Conservation (phyloP, 192 early-diverging fungal species). For the Rhizophagus clarus region DNA sequence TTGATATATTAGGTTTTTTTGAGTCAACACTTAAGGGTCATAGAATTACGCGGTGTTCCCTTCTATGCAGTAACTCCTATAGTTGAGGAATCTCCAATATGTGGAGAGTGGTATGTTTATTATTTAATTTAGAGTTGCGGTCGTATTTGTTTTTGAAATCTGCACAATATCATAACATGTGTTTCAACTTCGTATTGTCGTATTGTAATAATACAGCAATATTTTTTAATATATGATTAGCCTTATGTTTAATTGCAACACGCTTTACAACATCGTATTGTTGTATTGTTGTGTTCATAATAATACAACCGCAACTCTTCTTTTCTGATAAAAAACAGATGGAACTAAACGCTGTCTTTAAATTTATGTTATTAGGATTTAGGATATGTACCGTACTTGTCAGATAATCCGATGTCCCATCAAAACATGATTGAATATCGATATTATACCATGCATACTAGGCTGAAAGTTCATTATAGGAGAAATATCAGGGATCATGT, state of each 20-base stretch:
- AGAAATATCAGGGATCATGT: slow-evolving; percentile 56
- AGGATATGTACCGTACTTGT: slow-evolving; percentile 69
- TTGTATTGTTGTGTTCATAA: no score
- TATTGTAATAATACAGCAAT: no score
- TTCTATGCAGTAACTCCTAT: slow-evolving; percentile 75
- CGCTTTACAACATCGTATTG: no score
- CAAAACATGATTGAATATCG: slow-evolving; percentile 49
- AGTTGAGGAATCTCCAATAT: slow-evolving; percentile 76
- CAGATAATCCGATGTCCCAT: slow-evolving; percentile 59
- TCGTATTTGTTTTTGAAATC: no score
- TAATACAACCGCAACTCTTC: no score
- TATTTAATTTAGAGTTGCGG: no score
- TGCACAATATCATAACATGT: no score
- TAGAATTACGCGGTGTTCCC: slow-evolving; percentile 59
- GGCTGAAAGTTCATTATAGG: slow-evolving; percentile 25
- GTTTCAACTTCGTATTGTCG: no score
- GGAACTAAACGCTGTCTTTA: no score
- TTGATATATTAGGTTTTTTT: slow-evolving; percentile 74
- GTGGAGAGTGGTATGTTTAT: slow-evolving; percentile 75
- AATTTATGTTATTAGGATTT: not conserved
- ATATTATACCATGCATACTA: slow-evolving; percentile 37
- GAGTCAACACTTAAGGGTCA: slow-evolving; percentile 51
- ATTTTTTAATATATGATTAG: no score
- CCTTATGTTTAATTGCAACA: no score
- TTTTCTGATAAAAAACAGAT: no score